These are phyloP conservation scores for Seminavis robusta DNA, from an alignment of 108 stramenopile genomes.

Conservation along the genomic window DNA sequence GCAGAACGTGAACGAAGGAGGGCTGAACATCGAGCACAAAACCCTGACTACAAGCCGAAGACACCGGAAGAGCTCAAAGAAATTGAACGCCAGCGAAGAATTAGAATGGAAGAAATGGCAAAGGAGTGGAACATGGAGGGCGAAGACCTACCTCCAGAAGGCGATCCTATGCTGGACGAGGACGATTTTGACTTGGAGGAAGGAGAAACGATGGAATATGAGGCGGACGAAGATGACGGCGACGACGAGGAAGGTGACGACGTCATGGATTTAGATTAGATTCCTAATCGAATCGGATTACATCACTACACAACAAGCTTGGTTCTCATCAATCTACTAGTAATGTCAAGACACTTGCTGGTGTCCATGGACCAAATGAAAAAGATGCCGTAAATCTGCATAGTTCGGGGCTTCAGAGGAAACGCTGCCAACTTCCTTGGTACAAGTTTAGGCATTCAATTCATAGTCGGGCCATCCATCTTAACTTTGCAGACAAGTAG, in stretches of 20 bases:
- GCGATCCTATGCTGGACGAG: constrained; percentile 29
- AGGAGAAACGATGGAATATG: constrained; percentile 26
- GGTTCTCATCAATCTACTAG: too few species aligned
- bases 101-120: constrained; percentile 80
- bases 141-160: constrained; percentile 56
- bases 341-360: too few species aligned
- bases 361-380: too few species aligned
- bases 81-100: constrained; percentile 72
- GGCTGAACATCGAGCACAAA: constrained; percentile 57
- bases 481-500: too few species aligned
- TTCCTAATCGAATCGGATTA: too few species aligned
- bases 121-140: constrained; percentile 79
- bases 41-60: constrained; percentile 66
- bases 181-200: constrained; percentile 19
- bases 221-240: constrained; percentile 9
- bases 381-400: too few species aligned
- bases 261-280: constrained; percentile 77
- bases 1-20: constrained; percentile 81
- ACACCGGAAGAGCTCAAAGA: constrained; percentile 86
- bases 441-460: too few species aligned
- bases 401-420: too few species aligned
- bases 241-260: constrained; percentile 61
- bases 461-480: too few species aligned
- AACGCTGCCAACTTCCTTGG: too few species aligned
- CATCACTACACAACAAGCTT: too few species aligned